Evolutionary conservation across 441 rosid genomes (phyloP), one percentile per base, ranked within the genome.

Genomic region (Pelargonium australe): DNA sequence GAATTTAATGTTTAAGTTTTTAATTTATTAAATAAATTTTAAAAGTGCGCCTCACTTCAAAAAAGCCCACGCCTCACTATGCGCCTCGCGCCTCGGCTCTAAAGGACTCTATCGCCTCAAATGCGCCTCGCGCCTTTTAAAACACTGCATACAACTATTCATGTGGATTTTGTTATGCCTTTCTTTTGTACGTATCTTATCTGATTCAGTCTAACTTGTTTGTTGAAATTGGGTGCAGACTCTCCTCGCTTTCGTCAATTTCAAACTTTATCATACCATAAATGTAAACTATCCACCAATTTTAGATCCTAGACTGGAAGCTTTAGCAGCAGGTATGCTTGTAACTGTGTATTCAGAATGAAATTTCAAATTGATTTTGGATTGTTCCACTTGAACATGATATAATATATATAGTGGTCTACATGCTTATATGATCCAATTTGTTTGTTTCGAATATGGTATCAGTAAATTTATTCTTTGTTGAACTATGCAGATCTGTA

Each of bases 231-330:
- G 61, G 68, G 25, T 86, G 85, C 99, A 95, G 99, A 84, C 91
- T 44, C 92, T 95, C 63, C 89, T 87, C 73, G 88, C 89, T 49
- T 95, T 91, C 78, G 82, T 80, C 69, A 89, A 92, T 80, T 90
- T 84, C 68, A 88, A 85, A 85, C 86, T 92, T 40, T 90, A 95
- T 76, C 92, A 86, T 79, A 83, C 91, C 63, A 69, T 95, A 67
- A 85, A 84, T 77, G 88, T 92, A 73, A 85, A 83, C 65, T 91
- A 90, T 78, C 99, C 97, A 3, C 99, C 97, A 13, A 85, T 91
- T 70, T 90, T 91, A 78, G 97, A 95, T 82, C 82, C 92, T 70
- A 82, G 82, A 62, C 73, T 95, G 83, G 97, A 89, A 81, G 94
- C 99, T 78, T 80, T 90, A 72, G 96, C 97, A 25, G 94, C 91